Base-by-base conservation (phyloP, 2,329 filamentous ascomycete genomes). In the Oidium heveae region DNA sequence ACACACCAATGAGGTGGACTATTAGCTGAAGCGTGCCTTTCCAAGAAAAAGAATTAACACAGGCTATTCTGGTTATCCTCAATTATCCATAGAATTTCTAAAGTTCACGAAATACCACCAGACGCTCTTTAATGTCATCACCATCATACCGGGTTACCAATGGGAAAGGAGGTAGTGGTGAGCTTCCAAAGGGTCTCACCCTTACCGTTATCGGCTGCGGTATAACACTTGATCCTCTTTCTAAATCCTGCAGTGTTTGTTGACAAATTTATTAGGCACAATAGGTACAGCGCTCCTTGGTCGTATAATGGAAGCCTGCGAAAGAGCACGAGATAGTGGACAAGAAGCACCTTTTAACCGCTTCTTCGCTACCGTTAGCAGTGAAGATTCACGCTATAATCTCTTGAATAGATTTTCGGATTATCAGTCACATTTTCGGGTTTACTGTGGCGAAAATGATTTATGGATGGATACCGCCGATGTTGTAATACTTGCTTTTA, bases 401-500 rank as follows among this genome's bases (percentile, higher is more conserved):
- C 58, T 72, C 13, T 33, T 50, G 33, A 50, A 22, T 33, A 50
- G 24, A 34, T 50, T 50, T 16, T 50, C 47, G 28, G 22, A 13
- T 15, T 18, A 50, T 24, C 54, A 58, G 2, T 55, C 58, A 1
- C 62, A 61, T 47, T 69, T 70, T 53, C n/a, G 61, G 3, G 24
- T 63, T 2, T 60, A 66, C 16, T 57, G 28, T 51, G 64, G 66
- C 6, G 75, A 86, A 60, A 91, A 93, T 66, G 68, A 87, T 34
- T 67, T 72, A 32, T 79, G 84, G 2, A 79, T 81, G 32, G 68
- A 76, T 59, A 70, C 80, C 62, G 77, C 83, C 20, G 83, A 93
- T 64, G 74, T 93, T 43, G 68, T 94, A 41, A 71, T 94, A 33
- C 73, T 94, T 1, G 80, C 78, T 24, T 94, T 86, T 74, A 91